Percentiles rank a stretch among this genome's conserved stretches.
These are phyloP conservation scores for Colletotrichum spaethianum DNA, from an alignment of 2,329 filamentous ascomycete species.

Conservation along the genomic window DNA sequence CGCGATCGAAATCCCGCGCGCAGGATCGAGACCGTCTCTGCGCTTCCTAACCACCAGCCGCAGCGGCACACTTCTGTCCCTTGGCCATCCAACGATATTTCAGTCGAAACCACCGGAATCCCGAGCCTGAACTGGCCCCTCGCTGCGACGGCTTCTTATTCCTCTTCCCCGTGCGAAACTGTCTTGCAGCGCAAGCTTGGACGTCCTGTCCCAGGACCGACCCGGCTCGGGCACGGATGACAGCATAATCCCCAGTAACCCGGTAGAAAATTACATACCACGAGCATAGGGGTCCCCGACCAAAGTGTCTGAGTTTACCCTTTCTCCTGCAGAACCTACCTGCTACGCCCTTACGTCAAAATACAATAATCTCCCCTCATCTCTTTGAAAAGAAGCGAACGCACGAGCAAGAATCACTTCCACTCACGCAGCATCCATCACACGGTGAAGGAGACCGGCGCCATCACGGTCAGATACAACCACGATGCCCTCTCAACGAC, in stretches of 20 bases:
- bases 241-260: conserved; percentile 37
- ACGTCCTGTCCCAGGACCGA: conserved; percentile 31
- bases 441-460: conserved; percentile 2
- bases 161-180: conserved; percentile 31
- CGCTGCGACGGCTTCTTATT: conserved; percentile 16
- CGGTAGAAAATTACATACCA: conserved; percentile 12
- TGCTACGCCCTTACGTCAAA: conserved; percentile 27
- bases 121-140: background rate
- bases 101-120: background rate
- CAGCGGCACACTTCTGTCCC: background rate
- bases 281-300: conserved; percentile 36
- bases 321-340: conserved; percentile 20
- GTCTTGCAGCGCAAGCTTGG: conserved; percentile 29
- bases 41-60: conserved; percentile 14
- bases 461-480: background rate
- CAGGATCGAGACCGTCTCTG: conserved; percentile 26
- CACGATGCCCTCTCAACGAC: conserved; percentile 67
- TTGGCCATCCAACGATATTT: background rate
- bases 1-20: conserved; percentile 30
- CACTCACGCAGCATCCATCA: conserved; percentile 4
- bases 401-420: conserved; percentile 6
- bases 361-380: conserved; percentile 6
- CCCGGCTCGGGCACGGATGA: conserved; percentile 39
- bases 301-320: conserved; percentile 21
- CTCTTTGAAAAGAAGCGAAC: background rate